Evolutionary conservation across 129 eudicot genomes (phyloP).

Genomic region (Sambucus nigra): DNA sequence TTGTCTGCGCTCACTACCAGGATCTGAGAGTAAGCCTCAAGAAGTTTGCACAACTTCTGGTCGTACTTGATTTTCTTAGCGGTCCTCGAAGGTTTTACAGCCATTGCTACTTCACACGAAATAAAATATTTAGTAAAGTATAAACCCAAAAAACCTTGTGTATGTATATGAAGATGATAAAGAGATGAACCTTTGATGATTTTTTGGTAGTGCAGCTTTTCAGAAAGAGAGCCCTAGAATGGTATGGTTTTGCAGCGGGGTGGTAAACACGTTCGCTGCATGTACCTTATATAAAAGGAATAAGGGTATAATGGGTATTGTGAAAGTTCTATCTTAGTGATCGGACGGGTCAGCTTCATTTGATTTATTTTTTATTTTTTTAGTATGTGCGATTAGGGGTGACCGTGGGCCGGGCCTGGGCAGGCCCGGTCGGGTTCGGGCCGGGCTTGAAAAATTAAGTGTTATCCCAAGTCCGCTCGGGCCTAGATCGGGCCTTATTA

Average conservation of each 20-base stretch:
- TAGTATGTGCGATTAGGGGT: no score
- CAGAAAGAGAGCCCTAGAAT: slow-evolving; percentile 7
- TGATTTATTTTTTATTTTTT: no score
- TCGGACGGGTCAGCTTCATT: background rate
- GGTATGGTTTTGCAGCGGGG: background rate
- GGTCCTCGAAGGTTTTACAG: slow-evolving; percentile 20
- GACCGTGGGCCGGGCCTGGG: no score
- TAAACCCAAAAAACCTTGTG: slow-evolving; percentile 6
- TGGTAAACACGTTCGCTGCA: background rate
- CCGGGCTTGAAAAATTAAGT: no score
- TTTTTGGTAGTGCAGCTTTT: no score
- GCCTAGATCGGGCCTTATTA: no score
- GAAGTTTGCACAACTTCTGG: slow-evolving; percentile 20
- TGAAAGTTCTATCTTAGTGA: background rate
- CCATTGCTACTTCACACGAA: slow-evolving; percentile 10
- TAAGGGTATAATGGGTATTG: background rate
- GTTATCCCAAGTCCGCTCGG: no score
- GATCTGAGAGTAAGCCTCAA: slow-evolving; percentile 26
- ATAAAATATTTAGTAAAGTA: background rate
- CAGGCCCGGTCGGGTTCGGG: no score
- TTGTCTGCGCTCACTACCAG: slow-evolving; percentile 29
- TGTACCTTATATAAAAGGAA: background rate
- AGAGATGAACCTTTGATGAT: no score
- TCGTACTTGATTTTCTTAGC: slow-evolving; percentile 27
- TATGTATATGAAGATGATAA: background rate